A percentile compares a stretch with the other conserved stretches of the same genome.
Evolutionary conservation across 257 asterid species (phyloP).

Genomic region (Nicotiana undulata): DNA sequence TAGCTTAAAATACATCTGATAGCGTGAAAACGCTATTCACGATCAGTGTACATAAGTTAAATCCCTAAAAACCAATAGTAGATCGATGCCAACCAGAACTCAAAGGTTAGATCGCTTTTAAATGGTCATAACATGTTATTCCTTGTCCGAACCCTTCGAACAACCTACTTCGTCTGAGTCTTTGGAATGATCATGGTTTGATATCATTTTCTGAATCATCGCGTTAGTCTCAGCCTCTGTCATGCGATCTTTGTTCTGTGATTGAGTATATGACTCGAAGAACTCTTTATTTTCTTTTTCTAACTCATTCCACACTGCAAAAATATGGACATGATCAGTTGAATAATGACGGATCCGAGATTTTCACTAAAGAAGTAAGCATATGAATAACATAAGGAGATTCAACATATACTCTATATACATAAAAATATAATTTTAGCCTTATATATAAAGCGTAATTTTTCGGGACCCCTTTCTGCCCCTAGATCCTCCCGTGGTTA

Average conservation of each 20-base stretch:
- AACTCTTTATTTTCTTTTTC: slow-evolving; percentile 42
- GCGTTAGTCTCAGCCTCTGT: slow-evolving; percentile 30
- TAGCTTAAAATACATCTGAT: no score
- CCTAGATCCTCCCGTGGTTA: no score
- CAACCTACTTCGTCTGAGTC: neutral
- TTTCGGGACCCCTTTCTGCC: no score
- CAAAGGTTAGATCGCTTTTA: neutral
- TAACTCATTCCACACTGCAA: slow-evolving; percentile 43
- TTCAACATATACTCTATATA: no score
- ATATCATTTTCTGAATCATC: slow-evolving; percentile 27
- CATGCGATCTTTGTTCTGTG: slow-evolving; percentile 27
- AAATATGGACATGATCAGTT: neutral
- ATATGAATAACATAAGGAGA: no score
- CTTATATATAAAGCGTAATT: no score
- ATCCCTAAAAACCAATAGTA: neutral
- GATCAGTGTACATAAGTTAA: neutral
- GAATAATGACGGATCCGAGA: no score
- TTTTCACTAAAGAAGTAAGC: no score
- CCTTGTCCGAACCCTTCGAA: neutral
- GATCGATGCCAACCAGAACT: neutral
- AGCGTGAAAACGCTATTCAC: no score
- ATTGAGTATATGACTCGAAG: slow-evolving; percentile 29
- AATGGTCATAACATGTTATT: neutral
- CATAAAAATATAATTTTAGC: no score
- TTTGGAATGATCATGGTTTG: slow-evolving; percentile 7